Conservation (phyloP, 192 early-diverging fungal genomes). For the Coemansia asiatica region DNA sequence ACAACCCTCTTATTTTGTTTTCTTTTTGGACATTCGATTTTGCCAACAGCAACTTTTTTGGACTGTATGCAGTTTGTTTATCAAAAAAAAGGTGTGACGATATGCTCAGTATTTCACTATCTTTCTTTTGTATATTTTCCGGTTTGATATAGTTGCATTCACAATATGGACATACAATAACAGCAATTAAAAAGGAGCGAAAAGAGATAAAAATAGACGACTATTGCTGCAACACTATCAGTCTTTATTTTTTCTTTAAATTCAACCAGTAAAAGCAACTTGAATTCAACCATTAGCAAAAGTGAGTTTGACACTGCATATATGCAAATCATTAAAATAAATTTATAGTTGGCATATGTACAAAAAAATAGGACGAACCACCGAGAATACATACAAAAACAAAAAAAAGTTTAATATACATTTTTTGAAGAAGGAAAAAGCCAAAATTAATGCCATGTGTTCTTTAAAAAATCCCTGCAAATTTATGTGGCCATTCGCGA, state of each 20-base stretch:
- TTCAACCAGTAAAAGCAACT: background rate
- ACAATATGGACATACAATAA: background rate
- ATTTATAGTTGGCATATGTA: background rate
- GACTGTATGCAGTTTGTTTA: no score
- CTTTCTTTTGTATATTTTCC: background rate
- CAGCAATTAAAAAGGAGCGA: background rate
- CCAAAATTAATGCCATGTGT: background rate
- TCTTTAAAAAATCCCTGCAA: background rate
- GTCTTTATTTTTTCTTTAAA: background rate
- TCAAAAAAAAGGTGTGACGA: background rate
- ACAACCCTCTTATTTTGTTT: background rate
- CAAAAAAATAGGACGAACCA: background rate
- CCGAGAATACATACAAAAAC: background rate
- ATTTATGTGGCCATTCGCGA: conserved; percentile 6
- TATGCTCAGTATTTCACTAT: background rate
- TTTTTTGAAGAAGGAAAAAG: background rate
- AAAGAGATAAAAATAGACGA: background rate
- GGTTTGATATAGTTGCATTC: no score
- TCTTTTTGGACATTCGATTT: background rate
- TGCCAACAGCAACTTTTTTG: background rate
- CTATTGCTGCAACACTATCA: background rate
- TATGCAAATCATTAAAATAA: background rate
- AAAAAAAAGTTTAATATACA: background rate
- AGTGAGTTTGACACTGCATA: background rate
- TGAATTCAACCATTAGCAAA: background rate